These are phyloP conservation scores for Diophrys appendiculata DNA, from an alignment of 73 alveolate species.

Conservation along the genomic window DNA sequence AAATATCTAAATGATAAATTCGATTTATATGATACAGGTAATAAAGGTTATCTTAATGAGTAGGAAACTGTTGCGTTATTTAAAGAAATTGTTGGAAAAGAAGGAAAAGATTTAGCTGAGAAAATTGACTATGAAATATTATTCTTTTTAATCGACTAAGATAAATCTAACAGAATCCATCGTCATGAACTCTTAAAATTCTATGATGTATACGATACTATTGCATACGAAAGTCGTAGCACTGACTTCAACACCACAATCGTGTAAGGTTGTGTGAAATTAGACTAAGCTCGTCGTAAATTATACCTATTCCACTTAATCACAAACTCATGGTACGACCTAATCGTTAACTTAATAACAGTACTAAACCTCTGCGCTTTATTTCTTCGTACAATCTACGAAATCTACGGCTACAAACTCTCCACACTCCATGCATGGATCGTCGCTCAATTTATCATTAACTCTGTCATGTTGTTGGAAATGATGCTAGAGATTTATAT, in stretches of 20 bases:
- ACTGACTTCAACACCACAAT: not conserved
- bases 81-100: not conserved
- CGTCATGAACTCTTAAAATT: not conserved
- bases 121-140: not conserved
- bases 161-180: not conserved
- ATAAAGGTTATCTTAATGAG: conserved; percentile 8
- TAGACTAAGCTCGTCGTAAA: not conserved
- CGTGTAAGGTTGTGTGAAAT: not conserved
- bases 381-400: not conserved
- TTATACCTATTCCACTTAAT: not conserved
- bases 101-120: not conserved
- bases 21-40: not conserved
- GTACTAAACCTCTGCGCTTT: not conserved
- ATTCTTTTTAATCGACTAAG: not conserved
- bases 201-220: not conserved
- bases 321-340: not conserved
- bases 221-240: not conserved
- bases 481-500: not conserved
- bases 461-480: conserved; percentile 1
- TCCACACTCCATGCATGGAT: not conserved
- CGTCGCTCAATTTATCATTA: not conserved
- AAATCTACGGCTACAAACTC: not conserved
- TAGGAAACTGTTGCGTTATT: conserved; percentile 15
- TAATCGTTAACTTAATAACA: not conserved
- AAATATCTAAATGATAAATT: conserved; percentile 19